A percentile compares a stretch with the other conserved stretches of the same genome.
Conservation (phyloP, 2,329 filamentous ascomycete species). For the Aspergillus eucalypticola region DNA sequence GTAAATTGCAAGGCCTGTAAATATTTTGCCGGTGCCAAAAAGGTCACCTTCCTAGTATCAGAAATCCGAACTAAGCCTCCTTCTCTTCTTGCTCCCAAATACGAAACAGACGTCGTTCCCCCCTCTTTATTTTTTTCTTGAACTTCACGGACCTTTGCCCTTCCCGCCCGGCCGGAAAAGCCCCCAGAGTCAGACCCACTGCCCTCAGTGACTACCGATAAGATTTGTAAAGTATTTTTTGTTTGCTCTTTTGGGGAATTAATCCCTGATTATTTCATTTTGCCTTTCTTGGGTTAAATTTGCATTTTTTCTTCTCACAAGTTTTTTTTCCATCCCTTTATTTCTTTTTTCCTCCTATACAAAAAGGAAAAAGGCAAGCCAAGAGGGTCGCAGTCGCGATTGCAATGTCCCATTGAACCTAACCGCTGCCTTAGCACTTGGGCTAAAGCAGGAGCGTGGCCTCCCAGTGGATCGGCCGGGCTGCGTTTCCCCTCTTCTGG, state of each 20-base stretch:
- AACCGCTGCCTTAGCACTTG: slow-evolving; percentile 11
- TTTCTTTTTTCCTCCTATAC: no score
- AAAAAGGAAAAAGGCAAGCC: background rate
- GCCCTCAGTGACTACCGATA: background rate
- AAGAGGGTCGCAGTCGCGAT: slow-evolving; percentile 7
- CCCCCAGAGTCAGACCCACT: slow-evolving; percentile 1
- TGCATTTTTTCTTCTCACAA: no score
- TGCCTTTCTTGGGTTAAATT: background rate
- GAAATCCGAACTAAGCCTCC: background rate
- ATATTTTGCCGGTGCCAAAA: background rate
- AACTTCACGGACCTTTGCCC: background rate
- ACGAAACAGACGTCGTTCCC: background rate
- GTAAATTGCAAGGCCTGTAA: background rate
- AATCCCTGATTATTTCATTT: background rate
- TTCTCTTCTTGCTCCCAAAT: background rate
- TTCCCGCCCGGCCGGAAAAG: background rate
- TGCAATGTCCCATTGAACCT: slow-evolving; percentile 14
- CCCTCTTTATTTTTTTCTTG: background rate
- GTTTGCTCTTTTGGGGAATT: no score
- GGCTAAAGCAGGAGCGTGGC: slow-evolving; percentile 8
- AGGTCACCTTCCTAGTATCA: background rate
- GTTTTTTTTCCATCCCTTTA: no score
- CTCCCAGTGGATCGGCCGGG: slow-evolving; percentile 12
- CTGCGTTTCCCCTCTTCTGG: slow-evolving; percentile 11
- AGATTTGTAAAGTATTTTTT: no score